A percentile compares a stretch with the other conserved stretches of the same genome.
Conservation (phyloP, 1,139 yeast genomes). For the Nadsonia commutata region DNA sequence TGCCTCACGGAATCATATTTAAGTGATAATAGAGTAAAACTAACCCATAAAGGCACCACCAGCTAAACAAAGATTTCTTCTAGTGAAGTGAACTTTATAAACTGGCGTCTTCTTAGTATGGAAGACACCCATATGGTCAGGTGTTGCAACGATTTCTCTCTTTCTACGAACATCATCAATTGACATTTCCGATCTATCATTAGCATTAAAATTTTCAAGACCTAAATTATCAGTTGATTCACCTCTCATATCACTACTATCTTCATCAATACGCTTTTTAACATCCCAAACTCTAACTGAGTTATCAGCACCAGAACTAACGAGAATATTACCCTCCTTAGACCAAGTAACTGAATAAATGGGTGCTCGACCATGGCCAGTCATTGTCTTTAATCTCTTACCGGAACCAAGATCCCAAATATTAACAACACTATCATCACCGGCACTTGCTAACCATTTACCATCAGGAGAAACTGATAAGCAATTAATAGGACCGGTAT, state of each 20-base stretch:
- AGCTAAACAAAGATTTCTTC: constrained; percentile 80
- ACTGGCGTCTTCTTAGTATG: constrained; percentile 92
- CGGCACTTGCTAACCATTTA: constrained; percentile 89
- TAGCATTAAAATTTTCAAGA: constrained; percentile 17
- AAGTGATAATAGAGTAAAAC: too few relatives aligned
- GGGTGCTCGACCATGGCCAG: constrained; percentile 84
- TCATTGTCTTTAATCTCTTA: constrained; percentile 55
- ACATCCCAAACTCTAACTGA: constrained; percentile 95
- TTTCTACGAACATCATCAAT: constrained; percentile 24
- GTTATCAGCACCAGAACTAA: constrained; percentile 87
- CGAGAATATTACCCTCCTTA: constrained; percentile 74
- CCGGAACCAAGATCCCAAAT: constrained; percentile 96
- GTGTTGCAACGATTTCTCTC: constrained; percentile 63
- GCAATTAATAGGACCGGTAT: constrained; percentile 73
- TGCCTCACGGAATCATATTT: too few relatives aligned
- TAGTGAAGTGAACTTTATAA: constrained; percentile 80
- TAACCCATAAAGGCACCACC: constrained; percentile 66
- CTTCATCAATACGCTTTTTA: constrained; percentile 67
- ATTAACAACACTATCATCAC: constrained; percentile 80
- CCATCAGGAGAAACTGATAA: constrained; percentile 94
- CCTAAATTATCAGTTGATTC: constrained; percentile 4
- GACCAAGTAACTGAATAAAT: constrained; percentile 79
- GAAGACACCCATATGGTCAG: constrained; percentile 86
- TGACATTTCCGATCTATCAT: constrained; percentile 17
- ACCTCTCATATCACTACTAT: constrained; percentile 60